phyloP scores from a whole-genome alignment of 225 moss, liverwort and hornwort genomes.

The Straminergon stramineum region DNA sequence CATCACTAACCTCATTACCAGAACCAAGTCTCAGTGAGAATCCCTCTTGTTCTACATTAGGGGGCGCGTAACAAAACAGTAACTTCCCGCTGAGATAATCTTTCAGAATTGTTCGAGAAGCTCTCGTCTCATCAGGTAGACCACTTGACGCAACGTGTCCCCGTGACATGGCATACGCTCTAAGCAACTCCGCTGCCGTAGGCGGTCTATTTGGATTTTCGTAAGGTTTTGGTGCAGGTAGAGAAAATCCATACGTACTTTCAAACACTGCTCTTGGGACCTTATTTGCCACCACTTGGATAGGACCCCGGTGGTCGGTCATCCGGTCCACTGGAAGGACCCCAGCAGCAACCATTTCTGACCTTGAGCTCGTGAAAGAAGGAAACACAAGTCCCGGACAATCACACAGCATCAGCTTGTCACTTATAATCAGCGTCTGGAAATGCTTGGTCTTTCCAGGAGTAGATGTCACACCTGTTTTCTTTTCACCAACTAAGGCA shows the following conservation, averaged over 20 bases:
- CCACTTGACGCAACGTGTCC: conserved; percentile 84
- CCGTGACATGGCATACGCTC: conserved; percentile 71
- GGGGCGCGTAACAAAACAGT: conserved; percentile 71
- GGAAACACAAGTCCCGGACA: conserved; percentile 95
- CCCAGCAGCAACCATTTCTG: conserved; percentile 98
- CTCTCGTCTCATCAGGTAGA: conserved; percentile 88
- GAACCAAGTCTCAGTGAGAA: neutral
- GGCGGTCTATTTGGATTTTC: conserved; percentile 68
- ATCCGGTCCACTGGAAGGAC: conserved; percentile 90
- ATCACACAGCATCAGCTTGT: conserved; percentile 87
- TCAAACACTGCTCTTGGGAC: conserved; percentile 66
- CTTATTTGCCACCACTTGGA: conserved; percentile 79
- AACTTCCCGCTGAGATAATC: conserved; percentile 88
- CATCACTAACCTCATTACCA: neutral
- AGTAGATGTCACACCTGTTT: conserved; percentile 95
- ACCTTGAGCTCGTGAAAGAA: conserved; percentile 78
- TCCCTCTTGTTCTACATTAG: conserved; percentile 27
- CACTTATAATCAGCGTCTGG: conserved; percentile 87
- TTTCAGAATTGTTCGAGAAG: conserved; percentile 79
- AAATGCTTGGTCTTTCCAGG: conserved; percentile 99
- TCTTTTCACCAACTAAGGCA: conserved; percentile 90
- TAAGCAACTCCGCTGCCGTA: conserved; percentile 76
- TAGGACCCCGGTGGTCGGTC: conserved; percentile 91
- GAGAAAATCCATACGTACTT: conserved; percentile 59
- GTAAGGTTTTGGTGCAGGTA: conserved; percentile 75